A percentile compares a stretch with the other conserved stretches of the same genome.
phyloP scores from a whole-genome alignment of 495 filamentous ascomycete species.

The Tuber borchii region DNA sequence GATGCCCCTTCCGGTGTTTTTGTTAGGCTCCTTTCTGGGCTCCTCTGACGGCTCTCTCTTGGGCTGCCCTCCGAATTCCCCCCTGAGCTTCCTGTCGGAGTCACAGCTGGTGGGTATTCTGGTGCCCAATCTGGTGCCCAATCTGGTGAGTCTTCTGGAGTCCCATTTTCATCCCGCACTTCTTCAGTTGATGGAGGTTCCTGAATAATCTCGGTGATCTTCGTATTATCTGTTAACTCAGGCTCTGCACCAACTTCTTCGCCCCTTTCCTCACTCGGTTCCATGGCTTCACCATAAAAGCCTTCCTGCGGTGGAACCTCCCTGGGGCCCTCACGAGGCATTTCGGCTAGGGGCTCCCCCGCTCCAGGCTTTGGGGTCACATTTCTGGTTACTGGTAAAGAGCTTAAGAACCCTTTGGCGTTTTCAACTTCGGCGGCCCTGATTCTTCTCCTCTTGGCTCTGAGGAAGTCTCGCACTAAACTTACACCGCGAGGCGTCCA shows the following conservation, averaged over 20 bases:
- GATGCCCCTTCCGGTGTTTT: slow-evolving; percentile 20
- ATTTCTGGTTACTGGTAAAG: slow-evolving; percentile 36
- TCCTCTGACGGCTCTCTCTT: neutral
- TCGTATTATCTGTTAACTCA: slow-evolving; percentile 1
- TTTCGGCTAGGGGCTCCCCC: slow-evolving; percentile 5
- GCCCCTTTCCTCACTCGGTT: neutral
- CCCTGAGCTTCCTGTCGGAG: neutral
- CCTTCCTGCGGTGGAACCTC: neutral
- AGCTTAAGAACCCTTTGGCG: slow-evolving; percentile 59
- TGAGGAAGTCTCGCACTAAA: slow-evolving; percentile 74
- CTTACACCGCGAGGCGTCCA: slow-evolving; percentile 89
- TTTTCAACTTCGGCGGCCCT: slow-evolving; percentile 73
- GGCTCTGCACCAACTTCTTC: neutral
- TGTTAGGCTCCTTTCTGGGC: neutral
- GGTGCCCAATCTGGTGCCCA: neutral
- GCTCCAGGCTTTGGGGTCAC: slow-evolving; percentile 33
- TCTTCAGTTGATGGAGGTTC: slow-evolving; percentile 13
- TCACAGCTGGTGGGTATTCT: neutral
- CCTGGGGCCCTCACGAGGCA: neutral
- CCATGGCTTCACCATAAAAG: neutral
- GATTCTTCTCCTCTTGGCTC: slow-evolving; percentile 59
- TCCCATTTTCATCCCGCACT: neutral
- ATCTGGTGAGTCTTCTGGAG: neutral
- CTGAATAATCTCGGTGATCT: slow-evolving; percentile 14
- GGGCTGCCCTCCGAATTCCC: neutral